Conservation (phyloP, 1,284 basidiomycete species). For the Caloboletus inedulis region DNA sequence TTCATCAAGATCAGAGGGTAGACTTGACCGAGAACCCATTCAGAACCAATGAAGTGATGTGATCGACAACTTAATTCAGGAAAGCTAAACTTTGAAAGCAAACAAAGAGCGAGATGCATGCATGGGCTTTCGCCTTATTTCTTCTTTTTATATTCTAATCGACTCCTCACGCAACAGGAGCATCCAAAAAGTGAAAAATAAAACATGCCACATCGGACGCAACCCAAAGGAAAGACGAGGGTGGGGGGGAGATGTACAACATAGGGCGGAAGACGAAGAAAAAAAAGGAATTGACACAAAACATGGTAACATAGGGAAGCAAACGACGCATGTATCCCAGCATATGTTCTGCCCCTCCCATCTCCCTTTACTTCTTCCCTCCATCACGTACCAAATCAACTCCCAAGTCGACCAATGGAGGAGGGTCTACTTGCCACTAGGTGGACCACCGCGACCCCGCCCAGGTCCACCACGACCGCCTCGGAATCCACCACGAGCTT, state of each 20-base stretch:
- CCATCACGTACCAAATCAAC: conserved; percentile 1
- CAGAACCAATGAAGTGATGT: neutral
- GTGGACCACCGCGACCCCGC: conserved; percentile 34
- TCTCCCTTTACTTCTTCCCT: neutral
- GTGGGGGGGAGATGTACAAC: conserved; percentile 19
- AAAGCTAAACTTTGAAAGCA: neutral
- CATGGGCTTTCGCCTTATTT: neutral
- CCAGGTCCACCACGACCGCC: conserved; percentile 37
- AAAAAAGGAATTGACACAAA: neutral
- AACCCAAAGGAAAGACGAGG: conserved; percentile 14
- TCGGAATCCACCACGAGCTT: conserved; percentile 38
- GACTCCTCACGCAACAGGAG: conserved; percentile 27
- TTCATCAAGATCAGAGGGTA: neutral
- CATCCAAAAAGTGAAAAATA: conserved; percentile 15
- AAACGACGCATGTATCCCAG: conserved; percentile 14
- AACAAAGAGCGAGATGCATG: neutral
- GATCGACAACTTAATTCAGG: neutral
- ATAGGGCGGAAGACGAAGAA: conserved; percentile 7
- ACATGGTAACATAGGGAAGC: conserved; percentile 15
- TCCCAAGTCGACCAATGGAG: conserved; percentile 1
- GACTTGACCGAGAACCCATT: too few relatives aligned
- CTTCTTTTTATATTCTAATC: conserved; percentile 19
- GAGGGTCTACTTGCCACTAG: conserved; percentile 19
- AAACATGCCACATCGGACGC: conserved; percentile 16
- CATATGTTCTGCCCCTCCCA: conserved; percentile 4